Percentiles rank a stretch among this genome's conserved stretches.
Evolutionary conservation across 1,284 basidiomycete genomes (phyloP).

Genomic region (Megacollybia platyphylla): DNA sequence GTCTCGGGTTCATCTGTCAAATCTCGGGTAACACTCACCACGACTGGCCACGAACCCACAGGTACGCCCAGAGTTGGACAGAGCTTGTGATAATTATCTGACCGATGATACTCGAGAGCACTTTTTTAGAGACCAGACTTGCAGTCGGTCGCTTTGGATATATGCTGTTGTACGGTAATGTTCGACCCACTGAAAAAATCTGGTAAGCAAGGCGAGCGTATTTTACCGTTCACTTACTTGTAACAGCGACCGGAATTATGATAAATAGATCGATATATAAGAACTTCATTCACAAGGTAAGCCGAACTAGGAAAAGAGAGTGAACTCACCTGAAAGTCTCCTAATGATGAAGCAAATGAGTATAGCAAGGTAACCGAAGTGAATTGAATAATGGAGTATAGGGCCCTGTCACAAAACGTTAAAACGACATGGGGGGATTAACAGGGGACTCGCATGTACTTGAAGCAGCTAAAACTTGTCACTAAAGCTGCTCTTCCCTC

Average conservation of each 20-base stretch:
- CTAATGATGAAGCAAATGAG: constrained; percentile 90
- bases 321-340: constrained; percentile 82
- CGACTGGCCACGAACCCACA: constrained; percentile 76
- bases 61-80: constrained; percentile 80
- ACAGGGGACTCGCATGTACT: constrained; percentile 72
- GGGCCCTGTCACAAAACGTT: constrained; percentile 41
- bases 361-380: constrained; percentile 87
- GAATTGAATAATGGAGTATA: constrained; percentile 88
- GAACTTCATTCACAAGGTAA: constrained; percentile 42
- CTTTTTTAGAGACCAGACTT: constrained; percentile 92
- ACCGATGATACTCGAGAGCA: constrained; percentile 86
- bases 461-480: constrained; percentile 98
- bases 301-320: constrained; percentile 3
- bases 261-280: constrained; percentile 97
- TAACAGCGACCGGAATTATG: constrained; percentile 92
- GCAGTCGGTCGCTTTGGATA: constrained; percentile 90
- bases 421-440: background rate
- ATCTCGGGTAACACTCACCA: constrained; percentile 43
- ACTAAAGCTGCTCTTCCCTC: constrained; percentile 93
- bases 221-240: constrained; percentile 53
- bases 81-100: constrained; percentile 84
- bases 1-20: background rate
- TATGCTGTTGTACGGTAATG: constrained; percentile 79
- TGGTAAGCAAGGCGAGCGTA: background rate
- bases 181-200: constrained; percentile 72